phyloP scores from a whole-genome alignment of 176 grass and related monocot species.

The Oryza nivara region DNA sequence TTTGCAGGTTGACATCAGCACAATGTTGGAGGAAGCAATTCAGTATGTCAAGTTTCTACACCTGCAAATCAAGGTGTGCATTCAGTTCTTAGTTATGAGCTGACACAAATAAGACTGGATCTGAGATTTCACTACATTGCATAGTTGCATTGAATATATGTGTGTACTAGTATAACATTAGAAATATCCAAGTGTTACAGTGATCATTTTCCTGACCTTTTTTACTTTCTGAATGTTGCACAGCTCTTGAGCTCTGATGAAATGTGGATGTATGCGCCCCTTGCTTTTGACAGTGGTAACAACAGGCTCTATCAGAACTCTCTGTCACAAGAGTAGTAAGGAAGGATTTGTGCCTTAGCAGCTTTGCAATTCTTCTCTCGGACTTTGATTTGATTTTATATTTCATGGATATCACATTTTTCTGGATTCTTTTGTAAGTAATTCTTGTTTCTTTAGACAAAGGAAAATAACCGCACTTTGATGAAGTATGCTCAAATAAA shows the following conservation, averaged over 20 bases:
- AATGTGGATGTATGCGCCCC: slow-evolving; percentile 68
- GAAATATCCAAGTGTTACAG: not conserved
- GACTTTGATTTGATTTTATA: not conserved
- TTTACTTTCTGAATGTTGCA: not conserved
- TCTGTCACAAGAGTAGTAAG: not conserved
- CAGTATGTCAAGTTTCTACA: slow-evolving; percentile 70
- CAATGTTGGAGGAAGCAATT: too few species aligned
- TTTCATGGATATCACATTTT: not conserved
- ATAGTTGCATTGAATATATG: not conserved
- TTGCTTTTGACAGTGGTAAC: slow-evolving; percentile 47
- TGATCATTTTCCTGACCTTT: not conserved
- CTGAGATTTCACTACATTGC: too few species aligned
- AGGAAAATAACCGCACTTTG: not conserved
- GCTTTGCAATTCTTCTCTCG: not conserved
- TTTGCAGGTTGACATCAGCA: too few species aligned
- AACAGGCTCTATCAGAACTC: slow-evolving; percentile 21
- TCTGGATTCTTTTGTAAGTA: not conserved
- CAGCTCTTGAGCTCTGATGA: slow-evolving; percentile 68
- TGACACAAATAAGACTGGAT: not conserved
- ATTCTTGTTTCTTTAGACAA: not conserved
- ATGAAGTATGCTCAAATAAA: too few species aligned
- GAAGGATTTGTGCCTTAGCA: not conserved
- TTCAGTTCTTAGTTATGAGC: not conserved
- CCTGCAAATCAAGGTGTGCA: slow-evolving; percentile 63
- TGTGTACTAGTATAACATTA: not conserved